These are phyloP conservation scores for Rhododendron kiyosumense DNA, from an alignment of 148 eudicot species.

Conservation along the genomic window DNA sequence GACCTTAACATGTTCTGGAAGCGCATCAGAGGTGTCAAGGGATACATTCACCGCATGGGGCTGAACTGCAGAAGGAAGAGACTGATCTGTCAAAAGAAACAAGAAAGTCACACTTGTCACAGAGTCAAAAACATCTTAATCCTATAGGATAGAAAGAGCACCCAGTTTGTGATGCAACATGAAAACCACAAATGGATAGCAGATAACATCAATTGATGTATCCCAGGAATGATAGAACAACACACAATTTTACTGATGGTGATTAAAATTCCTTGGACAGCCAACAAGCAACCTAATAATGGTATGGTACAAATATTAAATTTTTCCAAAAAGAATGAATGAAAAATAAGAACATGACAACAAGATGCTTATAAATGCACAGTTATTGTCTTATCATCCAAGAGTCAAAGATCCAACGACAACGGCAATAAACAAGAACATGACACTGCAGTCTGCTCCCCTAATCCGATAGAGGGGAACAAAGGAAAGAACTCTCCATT, in stretches of 20 bases:
- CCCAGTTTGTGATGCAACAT: neutral
- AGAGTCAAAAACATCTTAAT: neutral
- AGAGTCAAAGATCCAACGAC: neutral
- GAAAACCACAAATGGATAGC: neutral
- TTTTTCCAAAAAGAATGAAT: neutral
- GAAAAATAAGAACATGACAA: neutral
- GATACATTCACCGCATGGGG: conserved; percentile 13
- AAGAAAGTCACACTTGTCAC: neutral
- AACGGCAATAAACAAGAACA: neutral
- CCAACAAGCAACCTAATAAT: neutral
- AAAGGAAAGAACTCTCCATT: neutral
- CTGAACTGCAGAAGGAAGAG: conserved; percentile 22
- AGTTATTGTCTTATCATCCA: neutral
- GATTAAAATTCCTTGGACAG: neutral
- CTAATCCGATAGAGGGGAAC: neutral
- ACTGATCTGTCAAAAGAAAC: conserved; percentile 20
- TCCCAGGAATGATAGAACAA: neutral
- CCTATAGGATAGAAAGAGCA: neutral
- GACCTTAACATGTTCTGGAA: conserved; percentile 32
- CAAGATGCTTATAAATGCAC: neutral
- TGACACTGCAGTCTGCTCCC: neutral
- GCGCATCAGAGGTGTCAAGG: conserved; percentile 17
- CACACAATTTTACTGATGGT: neutral
- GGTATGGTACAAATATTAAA: neutral
- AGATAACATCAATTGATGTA: neutral